Percentiles rank a stretch among this genome's conserved stretches.
These are phyloP conservation scores for Ceratonia siliqua DNA, from an alignment of 306 rosid genomes.

Conservation along the genomic window DNA sequence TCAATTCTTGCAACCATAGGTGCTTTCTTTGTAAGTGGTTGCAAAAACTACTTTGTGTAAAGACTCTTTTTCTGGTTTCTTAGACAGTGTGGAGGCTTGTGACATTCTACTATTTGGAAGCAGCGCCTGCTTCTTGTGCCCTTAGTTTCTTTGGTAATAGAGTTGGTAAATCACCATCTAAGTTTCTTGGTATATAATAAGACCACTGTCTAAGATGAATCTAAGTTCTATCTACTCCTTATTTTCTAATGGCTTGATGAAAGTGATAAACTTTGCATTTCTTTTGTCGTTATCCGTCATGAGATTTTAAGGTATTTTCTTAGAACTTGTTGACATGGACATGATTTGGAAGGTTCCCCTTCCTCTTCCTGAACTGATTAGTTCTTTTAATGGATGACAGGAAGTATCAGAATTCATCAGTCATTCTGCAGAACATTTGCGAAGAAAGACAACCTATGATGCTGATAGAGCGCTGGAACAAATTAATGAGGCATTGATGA, in stretches of 20 bases:
- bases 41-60: not conserved
- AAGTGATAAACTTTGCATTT: slow-evolving; percentile 25
- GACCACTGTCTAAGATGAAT: not conserved
- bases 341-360: slow-evolving; percentile 10
- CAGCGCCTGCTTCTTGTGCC: too few species aligned
- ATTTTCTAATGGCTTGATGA: slow-evolving; percentile 2
- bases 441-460: slow-evolving; percentile 54
- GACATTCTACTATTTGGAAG: too few species aligned
- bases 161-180: not conserved
- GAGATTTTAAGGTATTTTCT: slow-evolving; percentile 11
- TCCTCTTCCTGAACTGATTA: slow-evolving; percentile 35
- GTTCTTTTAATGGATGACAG: slow-evolving; percentile 55
- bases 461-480: slow-evolving; percentile 62
- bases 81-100: too few species aligned
- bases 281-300: slow-evolving; percentile 24
- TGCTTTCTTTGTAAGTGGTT: not conserved
- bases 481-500: slow-evolving; percentile 68
- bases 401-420: slow-evolving; percentile 66
- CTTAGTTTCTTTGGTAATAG: too few species aligned
- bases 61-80: too few species aligned
- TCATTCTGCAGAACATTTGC: slow-evolving; percentile 62
- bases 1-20: not conserved
- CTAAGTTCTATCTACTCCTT: not conserved
- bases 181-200: not conserved
- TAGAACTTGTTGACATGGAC: slow-evolving; percentile 16